Evolutionary conservation across 2,329 filamentous ascomycete genomes (phyloP).

Genomic region (Juglanconis sp.): DNA sequence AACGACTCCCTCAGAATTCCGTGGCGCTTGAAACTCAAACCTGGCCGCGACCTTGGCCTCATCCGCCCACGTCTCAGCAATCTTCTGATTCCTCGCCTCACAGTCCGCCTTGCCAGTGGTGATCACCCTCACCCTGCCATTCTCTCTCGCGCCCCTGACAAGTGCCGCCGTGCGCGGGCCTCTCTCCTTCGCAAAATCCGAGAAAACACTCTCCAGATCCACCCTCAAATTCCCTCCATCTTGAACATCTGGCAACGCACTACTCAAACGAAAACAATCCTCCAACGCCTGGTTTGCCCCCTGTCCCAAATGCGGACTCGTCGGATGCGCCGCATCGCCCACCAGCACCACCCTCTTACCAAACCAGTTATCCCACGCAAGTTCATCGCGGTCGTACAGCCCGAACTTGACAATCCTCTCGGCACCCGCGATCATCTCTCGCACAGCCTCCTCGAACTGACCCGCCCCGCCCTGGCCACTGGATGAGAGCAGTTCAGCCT

Average conservation of each 20-base stretch:
- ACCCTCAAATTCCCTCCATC: too few species aligned
- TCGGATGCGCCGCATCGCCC: not conserved
- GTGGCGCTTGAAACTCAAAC: too few species aligned
- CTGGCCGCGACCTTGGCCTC: too few species aligned
- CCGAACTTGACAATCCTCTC: not conserved
- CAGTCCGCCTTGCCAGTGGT: too few species aligned
- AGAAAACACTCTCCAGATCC: too few species aligned
- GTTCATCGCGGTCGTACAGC: not conserved
- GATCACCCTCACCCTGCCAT: too few species aligned
- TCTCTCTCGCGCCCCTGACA: too few species aligned
- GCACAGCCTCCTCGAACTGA: not conserved
- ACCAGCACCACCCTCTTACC: not conserved
- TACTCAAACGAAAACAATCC: not conserved
- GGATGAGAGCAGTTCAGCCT: not conserved
- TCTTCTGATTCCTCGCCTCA: too few species aligned
- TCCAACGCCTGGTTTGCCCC: not conserved
- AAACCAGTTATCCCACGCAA: not conserved
- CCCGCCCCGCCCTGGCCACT: not conserved
- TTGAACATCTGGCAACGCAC: not conserved
- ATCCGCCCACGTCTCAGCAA: too few species aligned
- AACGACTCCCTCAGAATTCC: too few species aligned
- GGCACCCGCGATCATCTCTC: not conserved
- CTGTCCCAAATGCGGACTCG: not conserved
- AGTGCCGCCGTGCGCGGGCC: too few species aligned
- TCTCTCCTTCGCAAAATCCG: too few species aligned